Evolutionary conservation across 2,329 filamentous ascomycete genomes (phyloP), one percentile per base, ranked within the genome.

Genomic region (Drechslerella dactyloides): DNA sequence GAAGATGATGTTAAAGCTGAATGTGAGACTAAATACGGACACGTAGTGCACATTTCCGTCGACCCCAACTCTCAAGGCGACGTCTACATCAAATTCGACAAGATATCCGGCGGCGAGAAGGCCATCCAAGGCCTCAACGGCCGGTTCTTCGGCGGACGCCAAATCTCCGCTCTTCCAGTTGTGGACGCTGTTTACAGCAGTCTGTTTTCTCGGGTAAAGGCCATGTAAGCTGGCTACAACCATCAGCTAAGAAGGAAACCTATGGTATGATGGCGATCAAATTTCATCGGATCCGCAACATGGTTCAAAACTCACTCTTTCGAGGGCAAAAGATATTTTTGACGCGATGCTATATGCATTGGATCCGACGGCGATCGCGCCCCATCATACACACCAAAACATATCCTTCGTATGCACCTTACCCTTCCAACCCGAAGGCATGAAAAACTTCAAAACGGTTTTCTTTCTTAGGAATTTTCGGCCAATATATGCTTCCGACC

Each of bases 171-270:
- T 77, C 90, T 92, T 75, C 94, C 93, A 80, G 91, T 99, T 82
- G 93, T 97, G 80, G 94, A 99, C 82, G 93, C 93, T 78, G 91
- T 99, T 82, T 99, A 97, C 87, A 94, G 91, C 87, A 96, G 90
- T 85, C 87, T 96, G 82, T 96, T 94, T 84, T 90, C 89, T 81
- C 89, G 90, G 80, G 90, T 89, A 77, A 90, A 90, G 81, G 89
- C 89, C 80, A 90, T 92, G 77, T 93, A 82, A 72, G 60, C 17
- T 24, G 30, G 33, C 55, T 42, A 46, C 7, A 15, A 6, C 19
- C 21, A 19, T 19, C 19, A 19, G 44, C 17, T 48, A 17, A 48
- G 59, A 37, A 30, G 55, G 42, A 57, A 10, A 23, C 46, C 35
- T 27, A 65, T 72, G 68, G 68, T 72, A 72, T 72, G 68, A 54